A percentile compares a stretch with the other conserved stretches of the same genome.
phyloP scores from a whole-genome alignment of 2,329 filamentous ascomycete genomes.

The Xylariaceae sp. region DNA sequence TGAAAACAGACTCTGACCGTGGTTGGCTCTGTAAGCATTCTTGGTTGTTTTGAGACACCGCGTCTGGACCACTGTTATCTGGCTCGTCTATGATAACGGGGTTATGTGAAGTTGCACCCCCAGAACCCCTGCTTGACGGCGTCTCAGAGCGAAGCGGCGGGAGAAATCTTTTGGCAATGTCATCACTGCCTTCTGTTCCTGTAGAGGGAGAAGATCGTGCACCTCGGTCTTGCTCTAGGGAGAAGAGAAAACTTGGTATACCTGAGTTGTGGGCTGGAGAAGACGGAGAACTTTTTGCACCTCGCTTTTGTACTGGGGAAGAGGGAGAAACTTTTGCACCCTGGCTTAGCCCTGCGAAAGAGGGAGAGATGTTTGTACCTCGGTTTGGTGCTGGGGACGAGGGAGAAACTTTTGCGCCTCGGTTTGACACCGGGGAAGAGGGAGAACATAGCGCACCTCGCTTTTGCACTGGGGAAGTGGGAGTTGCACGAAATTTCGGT shows the following conservation, averaged over 20 bases:
- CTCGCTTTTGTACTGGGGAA: neutral
- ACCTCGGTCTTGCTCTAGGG: neutral
- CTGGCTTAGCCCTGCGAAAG: slow-evolving; percentile 12
- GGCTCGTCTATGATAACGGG: slow-evolving; percentile 24
- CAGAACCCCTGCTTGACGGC: slow-evolving; percentile 14
- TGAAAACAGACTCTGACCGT: neutral
- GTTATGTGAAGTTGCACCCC: slow-evolving; percentile 20
- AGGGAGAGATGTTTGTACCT: slow-evolving; percentile 1
- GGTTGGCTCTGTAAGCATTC: neutral
- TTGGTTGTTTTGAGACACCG: neutral
- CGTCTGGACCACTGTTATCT: neutral
- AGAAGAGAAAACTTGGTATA: neutral
- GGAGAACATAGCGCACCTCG: neutral
- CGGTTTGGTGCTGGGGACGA: neutral
- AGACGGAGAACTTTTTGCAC: slow-evolving; percentile 1
- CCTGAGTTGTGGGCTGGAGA: slow-evolving; percentile 13
- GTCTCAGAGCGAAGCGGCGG: slow-evolving; percentile 13
- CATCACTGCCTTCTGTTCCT: slow-evolving; percentile 4
- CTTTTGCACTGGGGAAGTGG: slow-evolving; percentile 15
- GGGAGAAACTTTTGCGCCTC: neutral
- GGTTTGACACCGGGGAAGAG: neutral
- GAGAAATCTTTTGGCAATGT: slow-evolving; percentile 16
- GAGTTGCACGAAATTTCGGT: slow-evolving; percentile 13
- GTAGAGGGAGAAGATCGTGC: neutral
- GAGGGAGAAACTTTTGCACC: neutral